Evolutionary conservation across 2,329 filamentous ascomycete genomes (phyloP).

Genomic region (Pseudocercospora pini-densiflorae): DNA sequence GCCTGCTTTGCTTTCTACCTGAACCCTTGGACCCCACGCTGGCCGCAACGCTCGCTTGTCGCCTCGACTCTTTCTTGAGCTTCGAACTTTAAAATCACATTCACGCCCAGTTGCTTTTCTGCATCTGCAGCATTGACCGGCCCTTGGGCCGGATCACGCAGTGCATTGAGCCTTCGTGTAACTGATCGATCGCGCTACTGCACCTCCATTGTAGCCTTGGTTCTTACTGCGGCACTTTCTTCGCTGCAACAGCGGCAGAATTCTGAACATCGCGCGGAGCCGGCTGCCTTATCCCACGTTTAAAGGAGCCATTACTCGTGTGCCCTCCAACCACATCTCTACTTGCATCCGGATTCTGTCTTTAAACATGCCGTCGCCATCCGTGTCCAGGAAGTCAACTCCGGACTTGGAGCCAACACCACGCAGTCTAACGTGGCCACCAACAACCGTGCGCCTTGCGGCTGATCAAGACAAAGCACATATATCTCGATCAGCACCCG

Average conservation of each 20-base stretch:
- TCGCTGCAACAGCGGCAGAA: conserved; percentile 22
- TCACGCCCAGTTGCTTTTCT: not conserved
- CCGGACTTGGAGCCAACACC: conserved; percentile 22
- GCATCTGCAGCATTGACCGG: conserved; percentile 15
- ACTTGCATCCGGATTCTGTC: conserved; percentile 7
- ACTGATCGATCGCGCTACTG: conserved; percentile 24
- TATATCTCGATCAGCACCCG: conserved; percentile 23
- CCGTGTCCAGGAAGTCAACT: conserved; percentile 12
- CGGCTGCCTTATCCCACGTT: conserved; percentile 25
- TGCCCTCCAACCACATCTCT: conserved; percentile 24
- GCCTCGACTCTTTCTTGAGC: not conserved
- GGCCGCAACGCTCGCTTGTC: not conserved
- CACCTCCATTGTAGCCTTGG: conserved; percentile 11
- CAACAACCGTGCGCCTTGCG: conserved; percentile 18
- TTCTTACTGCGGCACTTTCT: conserved; percentile 8
- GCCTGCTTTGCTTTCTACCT: not conserved
- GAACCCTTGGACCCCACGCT: not conserved
- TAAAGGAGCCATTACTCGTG: conserved; percentile 13
- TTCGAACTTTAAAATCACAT: not conserved
- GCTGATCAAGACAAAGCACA: conserved; percentile 20
- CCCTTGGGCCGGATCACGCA: conserved; percentile 11
- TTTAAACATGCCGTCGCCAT: conserved; percentile 25
- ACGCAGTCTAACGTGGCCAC: conserved; percentile 30
- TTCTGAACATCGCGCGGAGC: conserved; percentile 8
- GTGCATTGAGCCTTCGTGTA: conserved; percentile 19